phyloP scores from a whole-genome alignment of 1,139 yeast species.

The Hemisphaericaspora xylofermentans region DNA sequence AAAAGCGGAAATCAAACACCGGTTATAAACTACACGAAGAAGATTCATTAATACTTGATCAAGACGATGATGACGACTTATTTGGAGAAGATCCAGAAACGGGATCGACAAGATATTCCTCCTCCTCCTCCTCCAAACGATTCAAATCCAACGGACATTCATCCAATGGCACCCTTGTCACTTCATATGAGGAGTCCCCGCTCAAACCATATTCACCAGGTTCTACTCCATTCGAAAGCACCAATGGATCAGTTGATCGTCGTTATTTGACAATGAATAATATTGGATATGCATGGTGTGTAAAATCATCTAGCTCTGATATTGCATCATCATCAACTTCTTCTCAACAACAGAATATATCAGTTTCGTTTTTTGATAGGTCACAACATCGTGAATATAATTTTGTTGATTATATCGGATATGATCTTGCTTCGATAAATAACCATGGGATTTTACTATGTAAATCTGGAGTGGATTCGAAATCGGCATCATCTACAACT shows the following conservation, averaged over 20 bases:
- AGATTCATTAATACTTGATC: constrained; percentile 39
- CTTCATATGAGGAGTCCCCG: constrained; percentile 5
- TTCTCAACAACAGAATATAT: constrained; percentile 56
- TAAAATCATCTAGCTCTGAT: constrained; percentile 37
- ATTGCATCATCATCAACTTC: constrained; percentile 10
- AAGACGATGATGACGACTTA: constrained; percentile 18
- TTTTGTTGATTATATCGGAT: constrained; percentile 71
- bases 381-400: constrained; percentile 80
- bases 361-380: constrained; percentile 84
- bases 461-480: constrained; percentile 30
- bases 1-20: constrained; percentile 10
- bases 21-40: constrained; percentile 23
- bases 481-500: constrained; percentile 24
- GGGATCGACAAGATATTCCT: constrained; percentile 3
- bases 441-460: constrained; percentile 68
- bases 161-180: constrained; percentile 9
- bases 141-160: constrained; percentile 23
- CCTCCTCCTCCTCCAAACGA: constrained; percentile 21
- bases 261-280: constrained; percentile 81
- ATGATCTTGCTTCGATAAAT: constrained; percentile 75
- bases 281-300: constrained; percentile 81
- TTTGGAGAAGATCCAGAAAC: constrained; percentile 19
- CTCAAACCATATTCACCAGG: constrained; percentile 66
- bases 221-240: constrained; percentile 61
- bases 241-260: constrained; percentile 35